These are phyloP conservation scores for Ustilago esculenta DNA, from an alignment of 1,284 basidiomycete genomes.

Conservation along the genomic window DNA sequence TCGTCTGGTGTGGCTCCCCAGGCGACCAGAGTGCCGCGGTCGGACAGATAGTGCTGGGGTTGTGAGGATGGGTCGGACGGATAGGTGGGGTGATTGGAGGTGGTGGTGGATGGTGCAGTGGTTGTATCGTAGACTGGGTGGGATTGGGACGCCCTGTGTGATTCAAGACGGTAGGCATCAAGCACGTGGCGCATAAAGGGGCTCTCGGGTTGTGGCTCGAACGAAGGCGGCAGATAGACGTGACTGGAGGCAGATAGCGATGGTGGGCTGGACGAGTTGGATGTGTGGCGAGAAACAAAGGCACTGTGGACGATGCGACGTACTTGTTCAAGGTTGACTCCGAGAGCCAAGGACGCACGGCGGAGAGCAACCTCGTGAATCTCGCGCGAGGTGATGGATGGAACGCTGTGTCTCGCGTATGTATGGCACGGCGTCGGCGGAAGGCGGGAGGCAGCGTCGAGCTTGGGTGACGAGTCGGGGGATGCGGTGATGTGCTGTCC, in stretches of 20 bases:
- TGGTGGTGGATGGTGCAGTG: constrained; percentile 5
- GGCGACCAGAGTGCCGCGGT: constrained; percentile 3
- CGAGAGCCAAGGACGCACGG: constrained; percentile 25
- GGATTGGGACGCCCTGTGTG: constrained; percentile 13
- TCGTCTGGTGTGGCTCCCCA: constrained; percentile 9
- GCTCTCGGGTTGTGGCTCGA: constrained; percentile 1
- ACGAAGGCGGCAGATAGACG: neutral
- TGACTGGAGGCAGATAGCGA: constrained; percentile 10
- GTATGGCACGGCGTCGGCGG: constrained; percentile 2
- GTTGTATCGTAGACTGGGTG: constrained; percentile 2
- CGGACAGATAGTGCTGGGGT: neutral
- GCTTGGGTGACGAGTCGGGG: constrained; percentile 27
- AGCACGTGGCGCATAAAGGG: constrained; percentile 20
- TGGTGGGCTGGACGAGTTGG: constrained; percentile 11
- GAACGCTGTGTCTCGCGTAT: constrained; percentile 19
- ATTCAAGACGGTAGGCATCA: constrained; percentile 23
- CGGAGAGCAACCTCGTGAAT: constrained; percentile 25
- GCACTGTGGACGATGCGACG: constrained; percentile 24
- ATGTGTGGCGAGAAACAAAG: constrained; percentile 6
- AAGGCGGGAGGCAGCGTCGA: neutral
- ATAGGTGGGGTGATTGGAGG: neutral
- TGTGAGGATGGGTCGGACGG: neutral
- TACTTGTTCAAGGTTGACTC: constrained; percentile 23
- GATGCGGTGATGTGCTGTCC: constrained; percentile 25
- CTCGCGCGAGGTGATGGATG: constrained; percentile 1